Percentiles rank a stretch among this genome's conserved stretches.
phyloP scores from a whole-genome alignment of 805 yeast genomes.

The Cyberlindnera nakhonratchasimensis region DNA sequence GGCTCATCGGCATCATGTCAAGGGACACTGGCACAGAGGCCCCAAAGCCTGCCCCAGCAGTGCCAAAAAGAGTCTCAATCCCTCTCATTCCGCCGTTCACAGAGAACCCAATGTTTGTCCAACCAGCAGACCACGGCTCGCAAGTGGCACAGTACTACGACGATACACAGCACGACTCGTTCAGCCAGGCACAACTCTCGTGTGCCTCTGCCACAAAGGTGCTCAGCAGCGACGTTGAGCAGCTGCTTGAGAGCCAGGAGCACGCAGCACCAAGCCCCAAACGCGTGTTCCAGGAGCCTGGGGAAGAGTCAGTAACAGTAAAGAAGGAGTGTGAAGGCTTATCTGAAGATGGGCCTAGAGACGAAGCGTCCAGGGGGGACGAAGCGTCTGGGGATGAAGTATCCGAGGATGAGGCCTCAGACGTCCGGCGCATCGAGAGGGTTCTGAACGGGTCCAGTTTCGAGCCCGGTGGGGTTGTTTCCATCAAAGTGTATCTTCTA shows the following conservation, averaged over 20 bases:
- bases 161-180: neutral
- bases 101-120: slow-evolving; percentile 1
- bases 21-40: too few species aligned
- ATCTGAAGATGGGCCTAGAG: neutral
- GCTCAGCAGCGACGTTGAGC: slow-evolving; percentile 1
- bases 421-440: neutral
- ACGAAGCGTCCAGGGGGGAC: neutral
- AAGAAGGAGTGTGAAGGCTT: too few species aligned
- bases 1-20: neutral
- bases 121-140: neutral
- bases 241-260: neutral
- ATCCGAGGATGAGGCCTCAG: neutral
- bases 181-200: too few species aligned
- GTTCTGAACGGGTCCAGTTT: too few species aligned
- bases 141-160: neutral
- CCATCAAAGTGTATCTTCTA: neutral
- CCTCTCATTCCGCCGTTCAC: neutral
- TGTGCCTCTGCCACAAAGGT: too few species aligned
- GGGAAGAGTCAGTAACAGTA: too few species aligned
- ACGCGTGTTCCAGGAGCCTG: too few species aligned
- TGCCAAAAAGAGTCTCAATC: neutral
- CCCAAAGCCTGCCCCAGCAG: too few species aligned
- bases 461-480: neutral
- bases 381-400: neutral
- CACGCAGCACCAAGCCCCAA: too few species aligned